Evolutionary conservation across 2,329 filamentous ascomycete genomes (phyloP), one percentile per base, ranked within the genome.

Genomic region (Colletotrichum sidae): DNA sequence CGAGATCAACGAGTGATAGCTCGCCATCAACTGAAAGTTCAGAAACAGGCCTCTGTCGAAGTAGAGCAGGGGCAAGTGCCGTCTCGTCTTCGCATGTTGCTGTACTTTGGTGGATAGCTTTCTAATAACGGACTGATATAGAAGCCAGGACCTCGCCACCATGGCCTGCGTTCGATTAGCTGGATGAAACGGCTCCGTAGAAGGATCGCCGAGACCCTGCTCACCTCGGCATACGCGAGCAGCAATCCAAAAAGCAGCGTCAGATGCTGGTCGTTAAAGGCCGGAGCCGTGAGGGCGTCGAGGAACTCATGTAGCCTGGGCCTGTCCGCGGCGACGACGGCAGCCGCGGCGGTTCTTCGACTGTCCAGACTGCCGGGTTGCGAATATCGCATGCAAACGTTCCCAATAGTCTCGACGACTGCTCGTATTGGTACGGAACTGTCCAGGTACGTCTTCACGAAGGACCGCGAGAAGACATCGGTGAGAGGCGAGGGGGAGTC

Each of bases 391-490:
- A 65, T 9, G 2, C 49, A 44, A 5, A 65, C 41, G 4, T 55
- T 62, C 4, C 58, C 62, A 9, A 65, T 53, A 2, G 57, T 56
- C 10, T 35, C 17, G 12, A 65, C 41, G 8, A 65, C 8, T 1
- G 57, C 35, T 25, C 62, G 51, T 4, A 65, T 34, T 1, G 58
- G 62, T 4, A 62, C 38, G 6, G 52, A 65, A 3, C 45, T 62
- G 4, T 52, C 35, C 11, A 65, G 39, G 13, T 62, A 65, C 3
- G 62, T 47, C 12, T 33, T 44, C 12, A 65, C 34, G 8, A 65
- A 65, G 9, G 62, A 65, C 2, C 25, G 47, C 15, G 62, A 55
- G 13, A 65, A 65, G 2, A 65, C 35, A 39, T 65, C 62, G 6
- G 57, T 65, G 2, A 65, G 33, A 9, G 62, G 62, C 4, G 62